Evolutionary conservation across 805 yeast species (phyloP).

Genomic region (Yamadazyma insecticola): DNA sequence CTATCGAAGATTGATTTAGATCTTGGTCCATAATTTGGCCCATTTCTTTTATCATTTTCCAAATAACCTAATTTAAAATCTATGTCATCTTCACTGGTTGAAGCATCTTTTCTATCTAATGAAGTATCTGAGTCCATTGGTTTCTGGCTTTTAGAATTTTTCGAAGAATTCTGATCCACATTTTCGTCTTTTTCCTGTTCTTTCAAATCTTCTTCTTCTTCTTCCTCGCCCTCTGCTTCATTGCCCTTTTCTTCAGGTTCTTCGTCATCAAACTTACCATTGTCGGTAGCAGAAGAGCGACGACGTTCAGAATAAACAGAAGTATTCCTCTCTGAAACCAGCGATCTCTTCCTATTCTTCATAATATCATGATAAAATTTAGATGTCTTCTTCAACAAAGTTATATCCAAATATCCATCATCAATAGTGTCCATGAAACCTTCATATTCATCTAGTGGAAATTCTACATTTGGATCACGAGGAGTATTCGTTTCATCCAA

Average conservation of each 20-base stretch:
- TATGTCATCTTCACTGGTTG: constrained; percentile 24
- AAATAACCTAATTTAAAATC: constrained; percentile 26
- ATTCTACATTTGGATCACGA: constrained; percentile 20
- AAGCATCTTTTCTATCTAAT: constrained; percentile 17
- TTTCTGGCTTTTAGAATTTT: background rate
- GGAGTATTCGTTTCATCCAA: constrained; percentile 20
- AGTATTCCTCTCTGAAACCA: background rate
- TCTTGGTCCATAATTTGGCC: constrained; percentile 21
- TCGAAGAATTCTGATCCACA: background rate
- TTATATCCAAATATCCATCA: constrained; percentile 59
- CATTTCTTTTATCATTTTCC: constrained; percentile 17
- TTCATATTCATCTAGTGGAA: constrained; percentile 49
- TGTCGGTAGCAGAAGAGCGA: no score
- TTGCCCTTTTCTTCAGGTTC: background rate
- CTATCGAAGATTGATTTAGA: constrained; percentile 36
- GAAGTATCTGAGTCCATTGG: constrained; percentile 14
- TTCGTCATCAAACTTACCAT: background rate
- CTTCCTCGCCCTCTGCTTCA: background rate
- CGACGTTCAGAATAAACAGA: background rate
- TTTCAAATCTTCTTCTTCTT: constrained; percentile 1
- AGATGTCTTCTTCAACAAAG: constrained; percentile 45
- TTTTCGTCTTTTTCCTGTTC: constrained; percentile 1
- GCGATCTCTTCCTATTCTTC: constrained; percentile 1
- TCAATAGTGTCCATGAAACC: constrained; percentile 56
- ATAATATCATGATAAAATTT: constrained; percentile 20